Conservation (phyloP, 2,329 filamentous ascomycete genomes). For the Penicillium polonicum region DNA sequence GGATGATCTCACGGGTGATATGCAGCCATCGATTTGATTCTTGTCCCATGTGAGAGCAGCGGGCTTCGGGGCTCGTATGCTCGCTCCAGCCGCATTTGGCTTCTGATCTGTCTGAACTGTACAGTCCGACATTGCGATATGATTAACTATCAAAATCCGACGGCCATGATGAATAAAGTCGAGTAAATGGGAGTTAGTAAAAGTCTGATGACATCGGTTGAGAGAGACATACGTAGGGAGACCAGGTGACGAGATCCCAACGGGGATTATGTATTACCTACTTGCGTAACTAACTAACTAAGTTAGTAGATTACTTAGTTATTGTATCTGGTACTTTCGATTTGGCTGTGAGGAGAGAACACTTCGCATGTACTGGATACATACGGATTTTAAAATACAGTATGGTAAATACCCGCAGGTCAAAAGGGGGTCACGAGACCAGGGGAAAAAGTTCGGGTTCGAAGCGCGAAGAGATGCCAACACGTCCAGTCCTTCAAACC, state of each 20-base stretch:
- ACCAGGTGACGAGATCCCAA: constrained; percentile 20
- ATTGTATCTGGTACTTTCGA: neutral
- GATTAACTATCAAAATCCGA: constrained; percentile 6
- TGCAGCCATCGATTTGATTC: constrained; percentile 4
- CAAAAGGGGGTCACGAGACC: constrained; percentile 23
- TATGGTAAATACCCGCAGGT: constrained; percentile 7
- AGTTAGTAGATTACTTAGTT: no score
- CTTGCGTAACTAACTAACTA: neutral
- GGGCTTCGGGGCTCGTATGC: constrained; percentile 19
- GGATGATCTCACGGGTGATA: constrained; percentile 26
- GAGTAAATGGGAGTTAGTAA: neutral
- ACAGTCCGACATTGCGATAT: constrained; percentile 7
- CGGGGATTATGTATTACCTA: neutral
- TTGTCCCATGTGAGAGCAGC: constrained; percentile 15
- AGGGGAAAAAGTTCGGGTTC: constrained; percentile 23
- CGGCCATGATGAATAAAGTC: constrained; percentile 17
- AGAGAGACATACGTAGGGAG: constrained; percentile 13
- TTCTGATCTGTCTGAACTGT: constrained; percentile 13
- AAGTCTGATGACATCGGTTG: constrained; percentile 17
- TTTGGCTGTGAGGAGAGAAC: neutral
- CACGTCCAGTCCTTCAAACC: constrained; percentile 2
- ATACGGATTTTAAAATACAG: neutral
- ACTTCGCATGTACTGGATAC: neutral
- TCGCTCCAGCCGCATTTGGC: constrained; percentile 3
- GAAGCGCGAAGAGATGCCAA: constrained; percentile 8